Conservation (phyloP, 2,329 filamentous ascomycete species). For the Tolypocladium nubicola region DNA sequence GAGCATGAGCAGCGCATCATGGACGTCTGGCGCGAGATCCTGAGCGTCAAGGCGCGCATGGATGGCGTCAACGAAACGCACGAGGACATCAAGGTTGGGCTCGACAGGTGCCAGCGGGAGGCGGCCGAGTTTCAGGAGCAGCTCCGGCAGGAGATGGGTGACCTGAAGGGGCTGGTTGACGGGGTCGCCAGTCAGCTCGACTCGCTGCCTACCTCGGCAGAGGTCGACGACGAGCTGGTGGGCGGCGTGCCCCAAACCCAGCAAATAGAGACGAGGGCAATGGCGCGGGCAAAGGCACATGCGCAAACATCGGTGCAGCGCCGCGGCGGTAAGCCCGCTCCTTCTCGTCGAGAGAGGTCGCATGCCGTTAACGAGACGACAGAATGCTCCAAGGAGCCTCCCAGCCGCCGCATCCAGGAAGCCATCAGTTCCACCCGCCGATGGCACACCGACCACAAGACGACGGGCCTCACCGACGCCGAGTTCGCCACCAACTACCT, state of each 20-base stretch:
- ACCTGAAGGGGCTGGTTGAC: constrained; percentile 12
- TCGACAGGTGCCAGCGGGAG: constrained; percentile 11
- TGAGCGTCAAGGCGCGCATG: constrained; percentile 17
- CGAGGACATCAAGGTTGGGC: constrained; percentile 4
- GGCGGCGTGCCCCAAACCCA: not conserved
- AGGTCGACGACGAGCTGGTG: constrained; percentile 7
- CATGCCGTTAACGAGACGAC: not conserved
- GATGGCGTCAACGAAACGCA: constrained; percentile 5
- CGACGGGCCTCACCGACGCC: constrained; percentile 17
- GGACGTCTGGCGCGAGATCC: constrained; percentile 18
- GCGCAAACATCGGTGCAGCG: not conserved
- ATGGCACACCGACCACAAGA: constrained; percentile 28
- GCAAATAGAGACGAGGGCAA: not conserved
- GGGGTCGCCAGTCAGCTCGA: constrained; percentile 12
- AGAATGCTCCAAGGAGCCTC: constrained; percentile 1
- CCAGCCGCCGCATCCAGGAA: constrained; percentile 20
- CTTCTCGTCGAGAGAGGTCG: not conserved
- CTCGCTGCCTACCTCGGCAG: constrained; percentile 9
- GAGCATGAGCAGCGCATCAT: constrained; percentile 18
- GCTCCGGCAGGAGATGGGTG: constrained; percentile 12
- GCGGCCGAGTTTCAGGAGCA: constrained; percentile 7
- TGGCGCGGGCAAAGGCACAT: not conserved
- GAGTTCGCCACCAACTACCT: constrained; percentile 22
- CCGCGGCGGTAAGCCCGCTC: not conserved
- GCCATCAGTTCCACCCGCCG: constrained; percentile 24